Percentiles rank a stretch among this genome's conserved stretches.
phyloP scores from a whole-genome alignment of 257 asterid genomes.

The Buddleja alternifolia region DNA sequence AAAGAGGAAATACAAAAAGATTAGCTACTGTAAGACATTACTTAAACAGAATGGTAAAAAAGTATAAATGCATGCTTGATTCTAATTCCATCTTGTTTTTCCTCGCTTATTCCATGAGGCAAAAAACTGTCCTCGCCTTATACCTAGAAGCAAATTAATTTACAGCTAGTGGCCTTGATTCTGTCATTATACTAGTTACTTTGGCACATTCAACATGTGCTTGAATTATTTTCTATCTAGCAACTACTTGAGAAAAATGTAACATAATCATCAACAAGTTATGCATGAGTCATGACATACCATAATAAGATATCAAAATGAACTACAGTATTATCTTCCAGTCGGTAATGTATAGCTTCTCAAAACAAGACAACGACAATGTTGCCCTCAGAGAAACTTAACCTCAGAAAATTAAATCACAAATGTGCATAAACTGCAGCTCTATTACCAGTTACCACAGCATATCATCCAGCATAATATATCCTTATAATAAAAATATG shows the following conservation, averaged over 20 bases:
- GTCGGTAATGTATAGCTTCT: neutral
- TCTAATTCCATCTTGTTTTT: neutral
- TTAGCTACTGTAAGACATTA: neutral
- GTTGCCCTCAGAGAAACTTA: neutral
- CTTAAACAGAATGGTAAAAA: conserved; percentile 9
- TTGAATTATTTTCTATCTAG: neutral
- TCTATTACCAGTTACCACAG: neutral
- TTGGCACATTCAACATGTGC: neutral
- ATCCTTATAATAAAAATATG: neutral
- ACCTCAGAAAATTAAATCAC: neutral
- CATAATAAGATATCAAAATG: neutral
- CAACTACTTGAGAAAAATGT: neutral
- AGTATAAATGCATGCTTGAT: neutral
- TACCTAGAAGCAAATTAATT: neutral
- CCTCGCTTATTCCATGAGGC: too few relatives aligned
- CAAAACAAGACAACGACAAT: neutral
- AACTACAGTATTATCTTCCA: conserved; percentile 2
- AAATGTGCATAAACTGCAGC: neutral
- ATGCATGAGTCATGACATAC: conserved; percentile 3
- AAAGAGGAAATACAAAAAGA: neutral
- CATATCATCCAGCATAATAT: neutral
- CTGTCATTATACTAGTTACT: neutral
- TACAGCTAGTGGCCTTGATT: conserved; percentile 10
- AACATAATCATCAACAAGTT: neutral
- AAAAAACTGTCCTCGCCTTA: neutral